A percentile compares a stretch with the other conserved stretches of the same genome.
phyloP scores from a whole-genome alignment of 495 filamentous ascomycete genomes.

The Penicillium riverlandense region DNA sequence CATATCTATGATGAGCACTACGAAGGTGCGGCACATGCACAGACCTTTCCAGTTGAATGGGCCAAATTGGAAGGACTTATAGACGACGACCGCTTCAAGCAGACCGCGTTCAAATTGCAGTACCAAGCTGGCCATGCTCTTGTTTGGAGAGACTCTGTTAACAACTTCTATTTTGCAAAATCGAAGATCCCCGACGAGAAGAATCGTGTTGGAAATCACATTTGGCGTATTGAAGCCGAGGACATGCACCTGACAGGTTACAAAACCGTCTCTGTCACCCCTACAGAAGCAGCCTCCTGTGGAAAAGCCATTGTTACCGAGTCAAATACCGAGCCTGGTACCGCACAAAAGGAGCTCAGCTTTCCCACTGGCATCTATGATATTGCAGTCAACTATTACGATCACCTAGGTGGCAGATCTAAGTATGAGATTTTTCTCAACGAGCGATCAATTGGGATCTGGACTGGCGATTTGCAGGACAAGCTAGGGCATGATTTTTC shows the following conservation, averaged over 20 bases:
- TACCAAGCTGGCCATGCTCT: conserved; percentile 62
- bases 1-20: conserved; percentile 68
- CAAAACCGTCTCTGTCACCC: conserved; percentile 34
- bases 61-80: conserved; percentile 42
- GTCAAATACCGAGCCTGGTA: conserved; percentile 32
- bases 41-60: conserved; percentile 48
- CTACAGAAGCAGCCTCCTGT: conserved; percentile 46
- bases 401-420: conserved; percentile 12
- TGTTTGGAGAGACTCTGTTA: conserved; percentile 59
- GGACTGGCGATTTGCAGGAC: too few relatives aligned
- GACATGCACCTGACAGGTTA: conserved; percentile 51
- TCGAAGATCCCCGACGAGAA: conserved; percentile 47
- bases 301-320: conserved; percentile 34
- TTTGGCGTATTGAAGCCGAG: conserved; percentile 56
- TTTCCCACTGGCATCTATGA: conserved; percentile 46
- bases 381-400: conserved; percentile 57
- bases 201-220: conserved; percentile 46
- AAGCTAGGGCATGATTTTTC: too few relatives aligned
- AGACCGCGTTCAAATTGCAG: conserved; percentile 45
- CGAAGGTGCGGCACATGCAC: conserved; percentile 48
- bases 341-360: conserved; percentile 32
- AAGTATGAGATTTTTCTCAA: too few relatives aligned
- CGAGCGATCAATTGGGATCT: too few relatives aligned
- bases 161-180: conserved; percentile 48
- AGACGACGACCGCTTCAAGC: conserved; percentile 49